A percentile compares a stretch with the other conserved stretches of the same genome.
These are phyloP conservation scores for Exserohilum rostratum DNA, from an alignment of 2,329 filamentous ascomycete species.

Conservation along the genomic window DNA sequence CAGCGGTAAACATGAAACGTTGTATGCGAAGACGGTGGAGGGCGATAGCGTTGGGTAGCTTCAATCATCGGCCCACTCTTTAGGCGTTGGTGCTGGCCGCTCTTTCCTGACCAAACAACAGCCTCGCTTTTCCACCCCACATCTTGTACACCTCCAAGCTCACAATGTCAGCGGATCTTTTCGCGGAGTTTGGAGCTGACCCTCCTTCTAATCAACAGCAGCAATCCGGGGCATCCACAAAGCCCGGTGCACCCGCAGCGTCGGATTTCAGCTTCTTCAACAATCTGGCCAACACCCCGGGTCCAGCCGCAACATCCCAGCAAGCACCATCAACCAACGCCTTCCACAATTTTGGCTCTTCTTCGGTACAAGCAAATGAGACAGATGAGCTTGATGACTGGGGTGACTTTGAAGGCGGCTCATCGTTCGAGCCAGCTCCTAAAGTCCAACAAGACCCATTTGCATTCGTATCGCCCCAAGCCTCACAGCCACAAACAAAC, in stretches of 20 bases:
- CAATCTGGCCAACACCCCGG: slow-evolving; percentile 31
- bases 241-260: slow-evolving; percentile 13
- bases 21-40: not conserved
- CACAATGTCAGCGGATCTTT: slow-evolving; percentile 46
- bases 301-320: slow-evolving; percentile 20
- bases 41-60: not conserved
- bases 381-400: slow-evolving; percentile 46
- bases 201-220: slow-evolving; percentile 22
- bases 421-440: slow-evolving; percentile 21
- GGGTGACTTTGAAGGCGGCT: slow-evolving; percentile 49
- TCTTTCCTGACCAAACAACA: slow-evolving; percentile 19
- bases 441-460: slow-evolving; percentile 27
- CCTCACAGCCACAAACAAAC: slow-evolving; percentile 17
- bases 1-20: not conserved
- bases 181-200: slow-evolving; percentile 40
- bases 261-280: slow-evolving; percentile 46
- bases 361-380: not conserved
- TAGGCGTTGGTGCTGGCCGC: slow-evolving; percentile 25
- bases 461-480: slow-evolving; percentile 17
- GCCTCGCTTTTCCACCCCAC: slow-evolving; percentile 16
- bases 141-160: not conserved
- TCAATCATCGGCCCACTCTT: slow-evolving; percentile 9
- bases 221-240: slow-evolving; percentile 5
- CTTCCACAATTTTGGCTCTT: slow-evolving; percentile 5
- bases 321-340: slow-evolving; percentile 12